Conservation (phyloP, 257 asterid species). For the Solanum dulcamara region DNA sequence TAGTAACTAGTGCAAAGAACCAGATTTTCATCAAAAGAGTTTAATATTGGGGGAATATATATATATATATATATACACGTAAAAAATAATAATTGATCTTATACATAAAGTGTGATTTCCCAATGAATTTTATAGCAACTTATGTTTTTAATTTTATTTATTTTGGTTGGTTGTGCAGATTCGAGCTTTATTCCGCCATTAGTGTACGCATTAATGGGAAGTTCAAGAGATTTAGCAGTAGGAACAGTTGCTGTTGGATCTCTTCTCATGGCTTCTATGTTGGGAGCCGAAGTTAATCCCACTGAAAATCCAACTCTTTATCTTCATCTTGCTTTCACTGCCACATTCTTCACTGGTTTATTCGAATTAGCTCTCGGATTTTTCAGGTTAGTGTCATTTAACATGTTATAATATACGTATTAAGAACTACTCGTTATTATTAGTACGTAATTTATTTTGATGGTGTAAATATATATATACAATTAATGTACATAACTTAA, state of each 20-base stretch:
- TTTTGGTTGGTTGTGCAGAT: constrained; percentile 23
- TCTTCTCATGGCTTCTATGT: constrained; percentile 60
- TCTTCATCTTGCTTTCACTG: constrained; percentile 77
- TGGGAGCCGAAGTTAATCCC: constrained; percentile 41
- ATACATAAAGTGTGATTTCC: too few species aligned
- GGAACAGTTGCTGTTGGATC: constrained; percentile 93
- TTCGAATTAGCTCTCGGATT: constrained; percentile 58
- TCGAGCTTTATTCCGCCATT: constrained; percentile 89
- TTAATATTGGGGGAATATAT: too few species aligned
- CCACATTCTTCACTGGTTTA: constrained; percentile 74
- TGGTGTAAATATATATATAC: too few species aligned
- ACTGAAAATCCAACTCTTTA: constrained; percentile 46
- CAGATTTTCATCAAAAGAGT: neutral
- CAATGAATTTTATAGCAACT: too few species aligned
- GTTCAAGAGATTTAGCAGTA: constrained; percentile 81
- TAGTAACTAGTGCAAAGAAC: neutral
- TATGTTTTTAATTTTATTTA: neutral
- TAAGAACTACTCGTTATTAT: too few species aligned
- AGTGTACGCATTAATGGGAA: constrained; percentile 82
- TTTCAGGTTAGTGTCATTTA: constrained; percentile 13
- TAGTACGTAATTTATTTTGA: too few species aligned
- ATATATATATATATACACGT: too few species aligned
- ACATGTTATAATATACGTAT: neutral
- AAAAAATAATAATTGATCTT: too few species aligned
- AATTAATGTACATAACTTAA: too few species aligned